Evolutionary conservation across 2,329 filamentous ascomycete species (phyloP).

Genomic region (Monilinia polystroma): DNA sequence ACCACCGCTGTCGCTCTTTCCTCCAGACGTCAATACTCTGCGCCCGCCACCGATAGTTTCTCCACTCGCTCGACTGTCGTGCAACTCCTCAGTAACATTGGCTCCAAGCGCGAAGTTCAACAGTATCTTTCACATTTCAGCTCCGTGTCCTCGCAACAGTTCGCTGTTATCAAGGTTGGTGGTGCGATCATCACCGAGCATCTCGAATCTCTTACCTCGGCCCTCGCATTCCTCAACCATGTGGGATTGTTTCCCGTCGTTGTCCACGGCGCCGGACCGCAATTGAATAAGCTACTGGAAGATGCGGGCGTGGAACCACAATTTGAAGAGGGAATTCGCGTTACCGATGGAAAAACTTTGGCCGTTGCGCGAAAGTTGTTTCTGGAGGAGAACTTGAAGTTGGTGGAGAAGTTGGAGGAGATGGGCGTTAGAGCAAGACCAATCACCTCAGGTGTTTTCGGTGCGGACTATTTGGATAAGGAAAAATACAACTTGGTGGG

Average conservation of each 20-base stretch:
- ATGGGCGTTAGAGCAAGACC: conserved; percentile 87
- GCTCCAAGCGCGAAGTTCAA: conserved; percentile 92
- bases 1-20: conserved; percentile 33
- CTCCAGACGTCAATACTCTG: conserved; percentile 37
- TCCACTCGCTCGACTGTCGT: conserved; percentile 76
- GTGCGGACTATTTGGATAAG: conserved; percentile 92
- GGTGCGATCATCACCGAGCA: conserved; percentile 95
- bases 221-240: conserved; percentile 88
- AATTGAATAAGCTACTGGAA: conserved; percentile 89
- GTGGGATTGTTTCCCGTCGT: conserved; percentile 94
- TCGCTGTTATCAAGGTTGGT: conserved; percentile 97
- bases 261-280: conserved; percentile 90
- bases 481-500: conserved; percentile 95
- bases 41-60: conserved; percentile 37
- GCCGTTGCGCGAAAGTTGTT: conserved; percentile 90
- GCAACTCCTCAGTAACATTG: conserved; percentile 91
- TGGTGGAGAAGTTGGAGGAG: conserved; percentile 85
- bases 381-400: conserved; percentile 89
- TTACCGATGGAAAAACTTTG: conserved; percentile 94
- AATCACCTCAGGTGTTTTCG: conserved; percentile 85
- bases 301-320: conserved; percentile 90
- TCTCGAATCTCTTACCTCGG: conserved; percentile 85
- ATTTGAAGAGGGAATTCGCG: conserved; percentile 93
- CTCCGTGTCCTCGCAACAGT: conserved; percentile 93
- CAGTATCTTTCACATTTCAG: conserved; percentile 98